Conservation (phyloP, 805 yeast genomes). For the Nakazawaea holstii region DNA sequence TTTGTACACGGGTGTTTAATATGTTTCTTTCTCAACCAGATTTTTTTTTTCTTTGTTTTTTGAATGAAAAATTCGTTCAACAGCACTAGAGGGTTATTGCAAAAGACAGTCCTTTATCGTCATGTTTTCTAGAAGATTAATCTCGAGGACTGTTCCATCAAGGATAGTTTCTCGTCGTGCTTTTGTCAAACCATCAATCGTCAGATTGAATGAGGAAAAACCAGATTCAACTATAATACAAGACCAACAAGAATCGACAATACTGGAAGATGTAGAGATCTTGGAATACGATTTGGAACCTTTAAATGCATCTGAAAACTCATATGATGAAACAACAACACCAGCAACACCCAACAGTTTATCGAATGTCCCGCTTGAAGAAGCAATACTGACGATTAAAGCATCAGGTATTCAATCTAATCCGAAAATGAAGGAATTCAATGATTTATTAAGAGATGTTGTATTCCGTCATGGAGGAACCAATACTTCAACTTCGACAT, state of each 20-base stretch:
- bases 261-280: slow-evolving; percentile 1
- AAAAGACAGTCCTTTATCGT: neutral
- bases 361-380: slow-evolving; percentile 1
- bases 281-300: neutral
- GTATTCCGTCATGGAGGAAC: slow-evolving; percentile 4
- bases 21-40: neutral
- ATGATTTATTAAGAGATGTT: slow-evolving; percentile 1
- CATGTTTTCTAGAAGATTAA: slow-evolving; percentile 1
- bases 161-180: neutral
- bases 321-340: too few species aligned
- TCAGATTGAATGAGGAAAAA: neutral
- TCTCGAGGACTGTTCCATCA: neutral
- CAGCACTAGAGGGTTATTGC: neutral
- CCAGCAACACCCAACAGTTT: neutral
- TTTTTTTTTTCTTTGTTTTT: neutral
- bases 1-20: neutral
- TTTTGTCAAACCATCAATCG: neutral
- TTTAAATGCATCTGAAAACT: neutral
- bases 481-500: neutral
- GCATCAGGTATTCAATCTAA: slow-evolving; percentile 1
- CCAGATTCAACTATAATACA: neutral
- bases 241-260: neutral
- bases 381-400: slow-evolving; percentile 1
- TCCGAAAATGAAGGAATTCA: slow-evolving; percentile 5
- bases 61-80: neutral